Conservation (phyloP, 2,329 filamentous ascomycete genomes). For the Thelonectria blattea region DNA sequence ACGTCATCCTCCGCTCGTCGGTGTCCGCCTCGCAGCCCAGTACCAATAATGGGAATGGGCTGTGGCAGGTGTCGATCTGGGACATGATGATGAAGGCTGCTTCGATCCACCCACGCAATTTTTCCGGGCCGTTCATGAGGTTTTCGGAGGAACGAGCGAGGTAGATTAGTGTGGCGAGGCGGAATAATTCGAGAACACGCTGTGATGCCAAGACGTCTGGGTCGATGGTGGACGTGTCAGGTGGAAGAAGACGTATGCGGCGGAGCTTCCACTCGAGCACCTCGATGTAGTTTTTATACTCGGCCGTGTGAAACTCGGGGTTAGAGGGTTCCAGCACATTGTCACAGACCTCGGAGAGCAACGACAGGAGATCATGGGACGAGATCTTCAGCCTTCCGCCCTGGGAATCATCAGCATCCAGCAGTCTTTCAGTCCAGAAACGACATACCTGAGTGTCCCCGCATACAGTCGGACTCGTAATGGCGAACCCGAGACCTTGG, state of each 20-base stretch:
- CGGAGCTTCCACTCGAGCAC: conserved; percentile 9
- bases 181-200: neutral
- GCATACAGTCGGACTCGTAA: neutral
- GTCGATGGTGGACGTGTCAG: neutral
- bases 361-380: neutral
- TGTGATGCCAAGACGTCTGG: neutral
- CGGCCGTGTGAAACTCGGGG: neutral
- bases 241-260: neutral
- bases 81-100: neutral
- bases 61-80: neutral
- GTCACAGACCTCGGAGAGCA: conserved; percentile 11
- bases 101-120: neutral
- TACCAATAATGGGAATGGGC: conserved; percentile 9
- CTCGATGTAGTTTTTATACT: conserved; percentile 8
- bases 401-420: neutral
- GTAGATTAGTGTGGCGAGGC: conserved; percentile 2
- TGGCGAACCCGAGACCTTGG: neutral
- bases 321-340: conserved; percentile 1
- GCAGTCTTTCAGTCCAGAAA: neutral
- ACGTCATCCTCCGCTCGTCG: neutral
- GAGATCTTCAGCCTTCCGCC: neutral
- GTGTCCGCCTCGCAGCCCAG: conserved; percentile 6
- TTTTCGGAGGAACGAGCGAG: neutral
- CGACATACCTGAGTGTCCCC: neutral
- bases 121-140: neutral